phyloP scores from a whole-genome alignment of 306 rosid genomes.

The Dalbergia cultrata region DNA sequence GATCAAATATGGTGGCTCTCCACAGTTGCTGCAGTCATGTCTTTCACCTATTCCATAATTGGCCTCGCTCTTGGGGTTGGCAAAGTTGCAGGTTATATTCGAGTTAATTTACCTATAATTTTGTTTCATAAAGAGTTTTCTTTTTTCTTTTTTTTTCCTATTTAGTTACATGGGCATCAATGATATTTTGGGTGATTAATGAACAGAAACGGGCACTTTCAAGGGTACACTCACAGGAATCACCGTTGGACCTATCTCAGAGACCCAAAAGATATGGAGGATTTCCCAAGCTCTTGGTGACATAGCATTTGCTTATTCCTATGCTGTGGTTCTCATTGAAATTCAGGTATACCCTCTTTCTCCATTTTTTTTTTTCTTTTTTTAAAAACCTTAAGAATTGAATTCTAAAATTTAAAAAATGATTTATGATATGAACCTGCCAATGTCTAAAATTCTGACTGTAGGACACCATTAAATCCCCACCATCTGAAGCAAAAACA shows the following conservation, averaged over 20 bases:
- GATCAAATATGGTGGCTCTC: constrained; percentile 84
- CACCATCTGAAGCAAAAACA: constrained; percentile 85
- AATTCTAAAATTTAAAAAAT: background rate
- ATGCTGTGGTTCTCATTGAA: constrained; percentile 68
- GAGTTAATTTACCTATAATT: background rate
- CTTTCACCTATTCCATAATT: constrained; percentile 65
- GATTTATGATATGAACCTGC: background rate
- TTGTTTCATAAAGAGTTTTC: background rate
- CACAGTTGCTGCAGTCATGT: constrained; percentile 67
- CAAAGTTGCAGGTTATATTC: constrained; percentile 68
- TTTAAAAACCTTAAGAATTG: background rate
- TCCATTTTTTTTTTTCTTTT: background rate
- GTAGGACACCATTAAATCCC: constrained; percentile 84
- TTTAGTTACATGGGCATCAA: background rate
- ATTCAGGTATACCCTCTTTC: constrained; percentile 60
- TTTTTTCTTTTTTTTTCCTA: background rate
- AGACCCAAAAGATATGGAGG: constrained; percentile 63
- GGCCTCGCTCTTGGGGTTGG: constrained; percentile 68
- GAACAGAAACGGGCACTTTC: constrained; percentile 58
- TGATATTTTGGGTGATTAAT: constrained; percentile 37
- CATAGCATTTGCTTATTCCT: constrained; percentile 73
- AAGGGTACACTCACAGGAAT: constrained; percentile 63
- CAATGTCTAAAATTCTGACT: constrained; percentile 5
- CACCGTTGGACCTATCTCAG: constrained; percentile 49
- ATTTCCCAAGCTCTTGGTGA: constrained; percentile 74